phyloP scores from a whole-genome alignment of 371 early-diverging fungal genomes.

The Mucor saturninus region DNA sequence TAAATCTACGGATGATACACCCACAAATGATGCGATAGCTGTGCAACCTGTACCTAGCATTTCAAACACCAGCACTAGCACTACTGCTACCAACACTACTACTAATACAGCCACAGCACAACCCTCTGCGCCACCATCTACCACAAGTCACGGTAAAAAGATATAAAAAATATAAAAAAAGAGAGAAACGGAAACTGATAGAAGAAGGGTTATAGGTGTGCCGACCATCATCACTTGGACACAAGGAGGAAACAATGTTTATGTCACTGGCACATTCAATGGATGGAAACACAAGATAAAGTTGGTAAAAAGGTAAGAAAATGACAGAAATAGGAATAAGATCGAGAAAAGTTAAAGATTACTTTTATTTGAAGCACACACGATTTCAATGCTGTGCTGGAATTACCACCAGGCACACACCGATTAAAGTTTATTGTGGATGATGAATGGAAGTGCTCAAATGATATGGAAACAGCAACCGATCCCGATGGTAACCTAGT shows the following conservation, averaged over 20 bases:
- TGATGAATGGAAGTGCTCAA: conserved; percentile 96
- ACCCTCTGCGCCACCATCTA: background rate
- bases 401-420: conserved; percentile 92
- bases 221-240: conserved; percentile 92
- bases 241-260: conserved; percentile 86
- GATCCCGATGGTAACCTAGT: conserved; percentile 95
- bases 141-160: conserved; percentile 11
- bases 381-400: conserved; percentile 84
- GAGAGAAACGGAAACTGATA: too few relatives aligned
- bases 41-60: too few relatives aligned
- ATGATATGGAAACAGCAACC: conserved; percentile 87
- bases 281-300: conserved; percentile 95
- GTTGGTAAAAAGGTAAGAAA: conserved; percentile 72
- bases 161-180: background rate
- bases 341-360: too few relatives aligned
- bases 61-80: too few relatives aligned
- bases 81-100: background rate
- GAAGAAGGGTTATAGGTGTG: conserved; percentile 36
- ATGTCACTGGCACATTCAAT: conserved; percentile 97
- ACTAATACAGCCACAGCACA: too few relatives aligned
- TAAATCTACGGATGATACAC: too few relatives aligned
- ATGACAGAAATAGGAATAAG: background rate
- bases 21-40: too few relatives aligned
- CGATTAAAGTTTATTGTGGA: conserved; percentile 97
- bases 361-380: conserved; percentile 46